A percentile compares a stretch with the other conserved stretches of the same genome.
These are phyloP conservation scores for Globisporangium mamillatum DNA, from an alignment of 352 stramenopile species.

Conservation along the genomic window DNA sequence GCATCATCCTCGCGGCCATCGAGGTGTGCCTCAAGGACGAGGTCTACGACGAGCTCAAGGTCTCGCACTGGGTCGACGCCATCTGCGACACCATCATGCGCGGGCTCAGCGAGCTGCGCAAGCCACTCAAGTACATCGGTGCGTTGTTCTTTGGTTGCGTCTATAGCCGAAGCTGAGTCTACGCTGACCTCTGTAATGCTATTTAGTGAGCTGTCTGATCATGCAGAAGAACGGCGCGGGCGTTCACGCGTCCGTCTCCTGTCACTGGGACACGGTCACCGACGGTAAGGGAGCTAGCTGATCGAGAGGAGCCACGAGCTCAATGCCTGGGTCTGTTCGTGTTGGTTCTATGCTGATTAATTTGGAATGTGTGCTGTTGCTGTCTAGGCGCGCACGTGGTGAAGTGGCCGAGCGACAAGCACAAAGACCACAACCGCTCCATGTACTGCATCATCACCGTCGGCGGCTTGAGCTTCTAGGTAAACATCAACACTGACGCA, in stretches of 20 bases:
- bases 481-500: too few relatives aligned
- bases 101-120: slow-evolving; percentile 81
- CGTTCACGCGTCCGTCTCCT: slow-evolving; percentile 86
- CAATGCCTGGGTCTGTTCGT: background rate
- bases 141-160: background rate
- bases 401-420: slow-evolving; percentile 89
- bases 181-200: slow-evolving; percentile 4
- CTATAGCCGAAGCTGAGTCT: background rate
- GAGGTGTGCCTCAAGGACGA: slow-evolving; percentile 86
- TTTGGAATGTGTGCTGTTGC: background rate
- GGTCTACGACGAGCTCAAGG: slow-evolving; percentile 82
- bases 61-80: slow-evolving; percentile 87
- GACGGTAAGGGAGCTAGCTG: slow-evolving; percentile 50
- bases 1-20: slow-evolving; percentile 80
- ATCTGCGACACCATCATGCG: slow-evolving; percentile 91
- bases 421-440: slow-evolving; percentile 87
- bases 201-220: slow-evolving; percentile 81
- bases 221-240: slow-evolving; percentile 94
- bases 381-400: slow-evolving; percentile 65
- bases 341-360: background rate
- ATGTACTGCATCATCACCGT: slow-evolving; percentile 90
- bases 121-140: slow-evolving; percentile 92
- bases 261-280: slow-evolving; percentile 89
- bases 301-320: background rate
- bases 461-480: slow-evolving; percentile 68